Base-by-base conservation (phyloP, 2,329 filamentous ascomycete species). In the Dothideomycetes sp. region DNA sequence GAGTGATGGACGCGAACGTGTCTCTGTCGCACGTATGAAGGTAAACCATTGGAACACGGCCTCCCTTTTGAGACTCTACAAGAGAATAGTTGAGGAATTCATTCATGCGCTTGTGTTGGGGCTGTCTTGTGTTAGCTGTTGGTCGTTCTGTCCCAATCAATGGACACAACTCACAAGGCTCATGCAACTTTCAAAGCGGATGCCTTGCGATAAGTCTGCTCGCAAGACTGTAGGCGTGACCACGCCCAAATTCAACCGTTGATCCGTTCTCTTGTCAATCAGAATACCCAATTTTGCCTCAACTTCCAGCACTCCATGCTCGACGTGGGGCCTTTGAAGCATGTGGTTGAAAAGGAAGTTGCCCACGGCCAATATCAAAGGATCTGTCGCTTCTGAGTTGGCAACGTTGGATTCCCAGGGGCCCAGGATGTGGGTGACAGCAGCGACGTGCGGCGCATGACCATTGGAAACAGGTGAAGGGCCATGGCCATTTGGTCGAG, bases 231-330 rank as follows among this genome's bases (percentile, higher is more conserved):
- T 82, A 57, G 91, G 83, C 1, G 84, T 80, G 16, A 71, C 61
- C 4, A 91, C 70, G 5, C 77, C 76, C 8, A 88, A 63, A 8
- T 73, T 65, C 18, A 88, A 65, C n/a, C 85, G 74, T 33, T 79
- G 70, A 43, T 81, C 76, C 5, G 77, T 83, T 46, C 80, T 74
- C 55, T 77, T 78, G 58, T 85, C 80, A 43, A 89, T 75, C 11
- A 96, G 70, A 18, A 78, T 81, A 13, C 91, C 91, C 33, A 96
- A 69, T 61, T 96, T 96, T 8, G 87, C 91, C 64, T 98, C 91
- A 41, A 98, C 84, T 62, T 98, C 91, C 39, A 95, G 79, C 45
- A 85, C 74, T 11, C 87, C 80, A 5, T 77, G 78, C 9, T 65
- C 67, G 38, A 78, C 62, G 49, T 84, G 76, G n/a, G 39, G 23